Conservation (phyloP, 345 rosid species). For the Camelina hispida region DNA sequence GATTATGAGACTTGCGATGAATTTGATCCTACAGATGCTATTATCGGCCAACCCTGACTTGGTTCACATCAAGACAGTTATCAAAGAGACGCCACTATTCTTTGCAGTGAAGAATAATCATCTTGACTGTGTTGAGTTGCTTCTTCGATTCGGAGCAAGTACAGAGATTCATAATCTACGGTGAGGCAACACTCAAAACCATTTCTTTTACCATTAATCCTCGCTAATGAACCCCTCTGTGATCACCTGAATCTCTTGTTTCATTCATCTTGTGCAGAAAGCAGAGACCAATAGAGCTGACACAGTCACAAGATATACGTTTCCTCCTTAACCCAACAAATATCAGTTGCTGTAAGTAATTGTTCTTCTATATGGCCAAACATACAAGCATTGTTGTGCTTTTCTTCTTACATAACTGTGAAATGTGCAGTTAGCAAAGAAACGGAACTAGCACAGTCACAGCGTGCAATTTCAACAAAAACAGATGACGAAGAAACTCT, state of each 20-base stretch:
- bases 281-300: conserved; percentile 81
- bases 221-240: conserved; percentile 13
- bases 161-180: conserved; percentile 77
- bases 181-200: conserved; percentile 49
- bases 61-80: conserved; percentile 58
- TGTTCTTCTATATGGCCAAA: conserved; percentile 8
- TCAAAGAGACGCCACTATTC: conserved; percentile 82
- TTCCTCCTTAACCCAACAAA: conserved; percentile 65
- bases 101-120: conserved; percentile 79
- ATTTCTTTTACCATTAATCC: conserved; percentile 16
- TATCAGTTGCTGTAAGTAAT: conserved; percentile 67
- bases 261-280: conserved; percentile 50
- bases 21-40: conserved; percentile 55
- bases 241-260: conserved; percentile 24
- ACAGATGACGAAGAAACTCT: conserved; percentile 47
- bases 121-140: conserved; percentile 72
- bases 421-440: conserved; percentile 58
- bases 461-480: conserved; percentile 43
- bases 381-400: conserved; percentile 6
- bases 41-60: conserved; percentile 56
- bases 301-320: conserved; percentile 87
- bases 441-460: conserved; percentile 45
- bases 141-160: conserved; percentile 67
- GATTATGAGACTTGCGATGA: conserved; percentile 26
- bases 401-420: conserved; percentile 35